A percentile compares a stretch with the other conserved stretches of the same genome.
Conservation (phyloP, 257 asterid species). For the Marsdenia floribunda region DNA sequence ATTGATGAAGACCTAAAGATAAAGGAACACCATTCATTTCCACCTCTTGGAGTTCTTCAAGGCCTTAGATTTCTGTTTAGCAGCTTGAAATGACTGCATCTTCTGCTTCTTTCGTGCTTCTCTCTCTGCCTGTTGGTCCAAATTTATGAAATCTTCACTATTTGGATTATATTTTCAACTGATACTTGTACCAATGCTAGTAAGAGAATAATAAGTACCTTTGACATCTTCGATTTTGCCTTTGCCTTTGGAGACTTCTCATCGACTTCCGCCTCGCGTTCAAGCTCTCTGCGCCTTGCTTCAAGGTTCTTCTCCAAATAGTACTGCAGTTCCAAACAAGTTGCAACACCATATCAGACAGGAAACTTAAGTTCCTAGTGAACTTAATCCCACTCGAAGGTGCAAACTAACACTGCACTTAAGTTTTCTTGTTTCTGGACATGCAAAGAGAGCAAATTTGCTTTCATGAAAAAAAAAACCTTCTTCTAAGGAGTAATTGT, state of each 20-base stretch:
- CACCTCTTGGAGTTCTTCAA: constrained; percentile 80
- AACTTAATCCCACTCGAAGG: background rate
- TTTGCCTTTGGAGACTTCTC: constrained; percentile 87
- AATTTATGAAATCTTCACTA: background rate
- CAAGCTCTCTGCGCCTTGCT: constrained; percentile 85
- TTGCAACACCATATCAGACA: background rate
- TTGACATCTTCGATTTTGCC: constrained; percentile 98
- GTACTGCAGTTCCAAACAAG: constrained; percentile 41
- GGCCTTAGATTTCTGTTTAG: constrained; percentile 79
- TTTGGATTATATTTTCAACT: background rate
- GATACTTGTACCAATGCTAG: background rate
- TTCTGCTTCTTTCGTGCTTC: constrained; percentile 96
- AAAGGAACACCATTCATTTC: constrained; percentile 35
- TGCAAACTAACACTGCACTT: background rate
- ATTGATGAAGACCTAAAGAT: background rate
- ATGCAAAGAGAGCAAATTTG: background rate
- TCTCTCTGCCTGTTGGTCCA: constrained; percentile 64
- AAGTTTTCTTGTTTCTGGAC: background rate
- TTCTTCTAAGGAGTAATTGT: background rate
- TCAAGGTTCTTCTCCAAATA: constrained; percentile 97
- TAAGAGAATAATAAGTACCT: constrained; percentile 36
- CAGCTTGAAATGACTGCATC: constrained; percentile 89
- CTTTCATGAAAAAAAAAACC: background rate
- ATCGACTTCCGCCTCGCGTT: constrained; percentile 96
- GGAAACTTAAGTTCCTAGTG: background rate